These are phyloP conservation scores for Ceratobasidium sp. DNA, from an alignment of 1,284 basidiomycete species.

Conservation along the genomic window DNA sequence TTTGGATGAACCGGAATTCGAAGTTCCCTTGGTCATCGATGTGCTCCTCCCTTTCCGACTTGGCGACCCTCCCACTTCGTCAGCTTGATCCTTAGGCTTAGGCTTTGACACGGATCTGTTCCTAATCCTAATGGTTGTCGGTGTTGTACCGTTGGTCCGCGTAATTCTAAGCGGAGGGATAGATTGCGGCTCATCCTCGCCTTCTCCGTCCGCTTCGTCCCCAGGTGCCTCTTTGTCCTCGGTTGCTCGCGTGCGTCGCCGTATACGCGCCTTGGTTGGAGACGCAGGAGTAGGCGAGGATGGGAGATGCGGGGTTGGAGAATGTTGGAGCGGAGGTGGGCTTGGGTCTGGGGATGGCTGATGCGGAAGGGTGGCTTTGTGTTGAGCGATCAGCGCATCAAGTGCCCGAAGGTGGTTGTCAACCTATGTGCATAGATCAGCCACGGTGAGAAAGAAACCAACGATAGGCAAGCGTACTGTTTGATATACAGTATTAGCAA, in stretches of 20 bases:
- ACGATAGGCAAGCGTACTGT: slow-evolving; percentile 37
- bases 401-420: slow-evolving; percentile 48
- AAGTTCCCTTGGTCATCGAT: slow-evolving; percentile 1
- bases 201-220: slow-evolving; percentile 58
- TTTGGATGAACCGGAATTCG: slow-evolving; percentile 14
- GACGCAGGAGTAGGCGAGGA: background rate
- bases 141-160: slow-evolving; percentile 3
- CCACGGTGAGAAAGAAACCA: background rate
- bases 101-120: slow-evolving; percentile 21
- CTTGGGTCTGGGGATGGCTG: background rate
- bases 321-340: background rate
- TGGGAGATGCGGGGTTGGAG: background rate
- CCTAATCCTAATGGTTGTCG: slow-evolving; percentile 27
- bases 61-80: background rate
- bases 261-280: background rate
- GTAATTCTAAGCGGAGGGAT: background rate
- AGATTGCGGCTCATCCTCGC: slow-evolving; percentile 53
- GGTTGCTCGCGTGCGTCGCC: slow-evolving; percentile 55
- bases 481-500: slow-evolving; percentile 48
- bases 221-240: slow-evolving; percentile 66
- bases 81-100: slow-evolving; percentile 55
- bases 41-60: slow-evolving; percentile 44
- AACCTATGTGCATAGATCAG: slow-evolving; percentile 40
- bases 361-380: slow-evolving; percentile 22
- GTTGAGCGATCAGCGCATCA: slow-evolving; percentile 46